These are phyloP conservation scores for Leishmania lainsoni DNA, from an alignment of 208 protist genomes.

Conservation along the genomic window DNA sequence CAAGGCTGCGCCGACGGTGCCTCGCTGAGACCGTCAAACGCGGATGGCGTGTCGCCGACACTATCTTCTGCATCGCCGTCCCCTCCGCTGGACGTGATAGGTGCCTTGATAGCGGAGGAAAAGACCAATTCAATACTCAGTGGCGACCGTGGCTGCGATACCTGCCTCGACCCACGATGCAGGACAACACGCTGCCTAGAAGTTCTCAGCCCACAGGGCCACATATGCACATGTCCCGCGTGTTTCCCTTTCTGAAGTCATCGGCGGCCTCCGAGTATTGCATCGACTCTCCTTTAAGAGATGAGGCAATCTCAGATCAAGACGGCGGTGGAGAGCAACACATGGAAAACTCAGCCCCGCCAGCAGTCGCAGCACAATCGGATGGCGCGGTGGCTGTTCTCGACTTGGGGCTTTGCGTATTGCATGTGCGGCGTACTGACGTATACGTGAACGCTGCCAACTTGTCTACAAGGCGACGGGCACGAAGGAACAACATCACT, in stretches of 20 bases:
- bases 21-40: background rate
- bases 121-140: background rate
- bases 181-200: no score
- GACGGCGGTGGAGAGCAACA: background rate
- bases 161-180: slow-evolving; percentile 1
- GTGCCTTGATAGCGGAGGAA: slow-evolving; percentile 5
- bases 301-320: background rate
- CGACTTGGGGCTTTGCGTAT: slow-evolving; percentile 13
- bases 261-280: slow-evolving; percentile 1
- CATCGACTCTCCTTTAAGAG: background rate
- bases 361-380: background rate
- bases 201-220: background rate
- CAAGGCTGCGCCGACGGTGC: background rate
- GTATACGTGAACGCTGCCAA: slow-evolving; percentile 27
- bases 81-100: slow-evolving; percentile 2
- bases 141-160: slow-evolving; percentile 24
- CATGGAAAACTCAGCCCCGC: background rate
- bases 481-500: background rate
- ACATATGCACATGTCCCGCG: background rate
- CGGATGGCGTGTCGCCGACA: background rate
- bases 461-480: background rate
- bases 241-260: background rate
- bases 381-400: background rate
- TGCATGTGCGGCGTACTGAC: slow-evolving; percentile 2
- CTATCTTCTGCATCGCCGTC: background rate